Percentiles rank a stretch among this genome's conserved stretches.
These are phyloP conservation scores for Kwoniella dendrophila DNA, from an alignment of 768 basidiomycete genomes.

Conservation along the genomic window DNA sequence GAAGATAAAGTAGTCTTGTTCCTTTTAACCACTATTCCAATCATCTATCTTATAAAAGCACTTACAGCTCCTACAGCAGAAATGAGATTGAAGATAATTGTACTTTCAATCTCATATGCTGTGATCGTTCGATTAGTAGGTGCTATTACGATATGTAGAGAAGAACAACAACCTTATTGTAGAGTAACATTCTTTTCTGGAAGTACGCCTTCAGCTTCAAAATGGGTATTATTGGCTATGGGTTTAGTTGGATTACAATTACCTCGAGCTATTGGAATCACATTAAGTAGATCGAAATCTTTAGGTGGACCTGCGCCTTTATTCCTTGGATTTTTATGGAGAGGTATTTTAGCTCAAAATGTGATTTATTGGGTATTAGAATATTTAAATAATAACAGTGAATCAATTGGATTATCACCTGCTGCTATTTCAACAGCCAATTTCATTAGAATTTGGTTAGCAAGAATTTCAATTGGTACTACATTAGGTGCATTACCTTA, in stretches of 20 bases:
- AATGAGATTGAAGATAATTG: constrained; percentile 74
- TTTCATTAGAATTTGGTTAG: constrained; percentile 64
- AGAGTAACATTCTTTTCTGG: constrained; percentile 85
- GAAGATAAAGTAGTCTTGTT: constrained; percentile 83
- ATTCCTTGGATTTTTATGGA: constrained; percentile 63
- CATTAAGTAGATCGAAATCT: constrained; percentile 70
- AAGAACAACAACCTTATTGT: constrained; percentile 91
- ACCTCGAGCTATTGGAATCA: constrained; percentile 64
- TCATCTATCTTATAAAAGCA: constrained; percentile 68
- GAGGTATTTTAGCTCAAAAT: constrained; percentile 65
- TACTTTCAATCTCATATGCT: constrained; percentile 69
- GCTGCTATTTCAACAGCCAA: constrained; percentile 59
- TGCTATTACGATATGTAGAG: constrained; percentile 83
- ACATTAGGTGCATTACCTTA: constrained; percentile 61
- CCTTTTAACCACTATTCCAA: constrained; percentile 64
- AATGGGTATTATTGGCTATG: constrained; percentile 64
- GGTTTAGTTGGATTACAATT: constrained; percentile 64
- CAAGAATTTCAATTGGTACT: constrained; percentile 61
- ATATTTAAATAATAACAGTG: constrained; percentile 62
- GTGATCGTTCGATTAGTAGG: constrained; percentile 74
- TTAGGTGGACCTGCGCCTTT: constrained; percentile 71
- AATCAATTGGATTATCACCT: constrained; percentile 40
- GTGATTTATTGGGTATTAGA: constrained; percentile 78
- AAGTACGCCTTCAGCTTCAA: constrained; percentile 68
- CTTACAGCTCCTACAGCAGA: constrained; percentile 68